Evolutionary conservation across 768 basidiomycete species (phyloP).

Genomic region (Boletus insuetus): DNA sequence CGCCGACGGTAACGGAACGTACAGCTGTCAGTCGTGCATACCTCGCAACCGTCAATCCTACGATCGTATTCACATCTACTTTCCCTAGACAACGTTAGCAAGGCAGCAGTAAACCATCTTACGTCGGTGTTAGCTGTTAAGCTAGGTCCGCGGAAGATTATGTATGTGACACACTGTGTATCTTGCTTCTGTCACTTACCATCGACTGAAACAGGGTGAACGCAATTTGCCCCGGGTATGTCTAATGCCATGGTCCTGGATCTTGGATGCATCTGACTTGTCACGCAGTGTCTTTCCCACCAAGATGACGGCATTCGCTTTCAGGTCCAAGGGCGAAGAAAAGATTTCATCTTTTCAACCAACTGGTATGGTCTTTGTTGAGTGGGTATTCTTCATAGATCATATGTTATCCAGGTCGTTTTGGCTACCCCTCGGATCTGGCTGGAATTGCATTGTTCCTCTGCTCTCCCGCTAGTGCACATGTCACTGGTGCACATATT

Average conservation of each 20-base stretch:
- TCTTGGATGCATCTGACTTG: neutral
- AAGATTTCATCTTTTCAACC: constrained; percentile 55
- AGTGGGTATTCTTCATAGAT: neutral
- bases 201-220: constrained; percentile 55
- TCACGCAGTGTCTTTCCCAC: constrained; percentile 64
- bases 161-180: constrained; percentile 42
- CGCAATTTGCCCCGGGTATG: constrained; percentile 78
- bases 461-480: constrained; percentile 66
- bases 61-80: neutral
- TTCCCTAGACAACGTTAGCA: constrained; percentile 68
- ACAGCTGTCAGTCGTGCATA: constrained; percentile 65
- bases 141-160: constrained; percentile 57
- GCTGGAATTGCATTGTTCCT: constrained; percentile 72
- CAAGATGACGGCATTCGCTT: constrained; percentile 78
- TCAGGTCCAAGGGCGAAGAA: constrained; percentile 54
- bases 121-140: constrained; percentile 70
- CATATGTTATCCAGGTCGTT: constrained; percentile 46
- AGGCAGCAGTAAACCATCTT: constrained; percentile 85
- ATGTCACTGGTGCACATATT: constrained; percentile 72
- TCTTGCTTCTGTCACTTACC: neutral
- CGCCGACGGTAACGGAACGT: constrained; percentile 59
- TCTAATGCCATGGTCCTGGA: neutral
- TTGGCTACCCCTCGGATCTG: constrained; percentile 62
- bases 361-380: constrained; percentile 45
- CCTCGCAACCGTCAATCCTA: neutral